A percentile compares a stretch with the other conserved stretches of the same genome.
Conservation (phyloP, 75 land plant genomes). For the Pinus taeda region DNA sequence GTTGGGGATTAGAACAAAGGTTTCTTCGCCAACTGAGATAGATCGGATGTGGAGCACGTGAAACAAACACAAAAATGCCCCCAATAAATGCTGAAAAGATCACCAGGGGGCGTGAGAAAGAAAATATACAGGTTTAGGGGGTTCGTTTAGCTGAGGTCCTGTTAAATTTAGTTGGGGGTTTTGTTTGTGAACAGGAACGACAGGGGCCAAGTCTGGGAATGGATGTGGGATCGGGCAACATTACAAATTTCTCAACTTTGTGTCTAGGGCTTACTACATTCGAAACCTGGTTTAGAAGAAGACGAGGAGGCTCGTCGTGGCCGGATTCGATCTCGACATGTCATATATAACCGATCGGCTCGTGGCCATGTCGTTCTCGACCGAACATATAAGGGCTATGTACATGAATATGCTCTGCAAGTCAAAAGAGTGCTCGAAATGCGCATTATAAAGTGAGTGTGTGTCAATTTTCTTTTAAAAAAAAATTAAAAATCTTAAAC, state of each 20-base stretch:
- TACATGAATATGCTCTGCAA: slow-evolving; percentile 71
- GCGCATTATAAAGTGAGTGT: slow-evolving; percentile 55
- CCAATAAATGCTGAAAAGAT: too few relatives aligned
- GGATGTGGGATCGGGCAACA: slow-evolving; percentile 1
- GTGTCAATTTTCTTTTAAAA: too few relatives aligned
- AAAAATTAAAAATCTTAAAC: too few relatives aligned
- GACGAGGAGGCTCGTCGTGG: slow-evolving; percentile 54
- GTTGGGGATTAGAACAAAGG: not conserved
- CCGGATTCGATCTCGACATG: slow-evolving; percentile 71
- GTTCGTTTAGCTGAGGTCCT: not conserved
- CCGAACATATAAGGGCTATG: slow-evolving; percentile 59
- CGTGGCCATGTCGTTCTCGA: slow-evolving; percentile 77
- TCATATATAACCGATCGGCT: slow-evolving; percentile 60
- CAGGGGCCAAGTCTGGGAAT: slow-evolving; percentile 28
- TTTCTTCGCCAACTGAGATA: slow-evolving; percentile 2
- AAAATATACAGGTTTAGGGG: not conserved
- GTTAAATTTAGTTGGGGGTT: not conserved
- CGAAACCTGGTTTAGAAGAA: slow-evolving; percentile 67
- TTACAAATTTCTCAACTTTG: slow-evolving; percentile 18
- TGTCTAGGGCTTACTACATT: slow-evolving; percentile 25
- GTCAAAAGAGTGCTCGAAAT: slow-evolving; percentile 62
- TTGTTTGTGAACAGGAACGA: slow-evolving; percentile 12
- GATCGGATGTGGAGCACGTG: slow-evolving; percentile 2
- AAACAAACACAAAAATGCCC: slow-evolving; percentile 2
- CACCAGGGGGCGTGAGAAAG: not conserved